These are phyloP conservation scores for Wickerhamiella bombiphila DNA, from an alignment of 805 yeast species.

Conservation along the genomic window DNA sequence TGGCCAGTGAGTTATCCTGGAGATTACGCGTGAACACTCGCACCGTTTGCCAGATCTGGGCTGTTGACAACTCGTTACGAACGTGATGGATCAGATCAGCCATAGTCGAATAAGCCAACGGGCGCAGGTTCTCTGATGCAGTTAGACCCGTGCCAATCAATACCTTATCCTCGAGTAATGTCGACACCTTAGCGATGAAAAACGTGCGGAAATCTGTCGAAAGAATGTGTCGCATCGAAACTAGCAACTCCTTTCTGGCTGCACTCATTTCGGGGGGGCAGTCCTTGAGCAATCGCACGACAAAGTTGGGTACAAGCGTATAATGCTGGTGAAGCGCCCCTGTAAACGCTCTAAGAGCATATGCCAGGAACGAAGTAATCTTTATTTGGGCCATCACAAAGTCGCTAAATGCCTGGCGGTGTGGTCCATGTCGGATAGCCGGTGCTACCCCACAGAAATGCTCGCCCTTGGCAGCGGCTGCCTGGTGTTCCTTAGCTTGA, in stretches of 20 bases:
- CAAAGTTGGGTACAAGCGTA: constrained; percentile 66
- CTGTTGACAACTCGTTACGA: constrained; percentile 63
- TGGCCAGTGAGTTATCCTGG: constrained; percentile 66
- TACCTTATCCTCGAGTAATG: constrained; percentile 73
- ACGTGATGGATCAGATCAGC: constrained; percentile 94
- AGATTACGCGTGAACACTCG: constrained; percentile 65
- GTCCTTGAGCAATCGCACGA: constrained; percentile 75
- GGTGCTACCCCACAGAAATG: constrained; percentile 61
- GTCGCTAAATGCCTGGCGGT: constrained; percentile 71
- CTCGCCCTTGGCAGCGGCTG: constrained; percentile 41
- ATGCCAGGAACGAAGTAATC: constrained; percentile 89
- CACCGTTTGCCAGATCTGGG: constrained; percentile 79
- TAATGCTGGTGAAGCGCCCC: constrained; percentile 44
- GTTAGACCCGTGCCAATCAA: constrained; percentile 89
- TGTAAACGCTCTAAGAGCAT: constrained; percentile 75
- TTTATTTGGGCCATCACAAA: constrained; percentile 87
- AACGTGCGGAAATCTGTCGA: constrained; percentile 74
- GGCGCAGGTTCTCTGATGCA: constrained; percentile 75
- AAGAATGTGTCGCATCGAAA: constrained; percentile 88
- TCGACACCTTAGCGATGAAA: constrained; percentile 73
- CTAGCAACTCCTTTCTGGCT: constrained; percentile 82
- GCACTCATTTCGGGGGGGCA: constrained; percentile 88
- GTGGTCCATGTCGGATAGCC: constrained; percentile 35
- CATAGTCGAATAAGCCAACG: constrained; percentile 85
- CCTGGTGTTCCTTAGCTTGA: constrained; percentile 53